Base-by-base conservation (phyloP, 495 filamentous ascomycete genomes). In the Lasiosphaeria ovina region DNA sequence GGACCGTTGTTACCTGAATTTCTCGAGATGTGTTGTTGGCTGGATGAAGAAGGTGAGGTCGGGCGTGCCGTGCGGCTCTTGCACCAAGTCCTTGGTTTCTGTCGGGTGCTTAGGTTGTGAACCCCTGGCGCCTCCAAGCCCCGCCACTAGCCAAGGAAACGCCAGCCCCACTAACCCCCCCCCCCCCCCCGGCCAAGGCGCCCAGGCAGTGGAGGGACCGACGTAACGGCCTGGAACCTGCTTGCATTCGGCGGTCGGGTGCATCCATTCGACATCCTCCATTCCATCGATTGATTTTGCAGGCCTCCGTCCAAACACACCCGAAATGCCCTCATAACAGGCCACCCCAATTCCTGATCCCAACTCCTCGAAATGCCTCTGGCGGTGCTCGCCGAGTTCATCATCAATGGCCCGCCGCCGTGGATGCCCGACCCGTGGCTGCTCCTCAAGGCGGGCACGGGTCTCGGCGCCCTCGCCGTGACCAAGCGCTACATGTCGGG, bases 401-500 rank as follows among this genome's bases (percentile, higher is more conserved):
- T 89, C 58, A 71, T 71, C 60, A 81, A 90, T 61, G 93, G 95
- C 57, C 57, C 89, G 16, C 79, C 79, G 33, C 72, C 74, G 24
- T 81, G 83, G 62, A 77, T 96, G 48, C 93, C 92, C 24, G 83
- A 80, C 66, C 75, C 81, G 17, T 84, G 79, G 72, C 77, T 79
- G 3, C 66, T 88, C 16, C 69, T 91, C 67, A 87, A 89, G 63
- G 59, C 76, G 49, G 70, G 79, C 14, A 82, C 85, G 64, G 85
- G 83, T 69, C 58, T 91, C 6, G 70, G 79, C 38, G 59, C 87
- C 31, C 47, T 97, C 44, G 82, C 77, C 38, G 67, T 90, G 40
- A 68, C 95, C 36, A 98, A 97, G 77, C 78, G 79, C 70, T 96
- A 87, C 76, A 89, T 87, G 69, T 82, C 83, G 49, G 94, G 94